Evolutionary conservation across 2,329 filamentous ascomycete genomes (phyloP).

Genomic region (Epichloe bromicola): DNA sequence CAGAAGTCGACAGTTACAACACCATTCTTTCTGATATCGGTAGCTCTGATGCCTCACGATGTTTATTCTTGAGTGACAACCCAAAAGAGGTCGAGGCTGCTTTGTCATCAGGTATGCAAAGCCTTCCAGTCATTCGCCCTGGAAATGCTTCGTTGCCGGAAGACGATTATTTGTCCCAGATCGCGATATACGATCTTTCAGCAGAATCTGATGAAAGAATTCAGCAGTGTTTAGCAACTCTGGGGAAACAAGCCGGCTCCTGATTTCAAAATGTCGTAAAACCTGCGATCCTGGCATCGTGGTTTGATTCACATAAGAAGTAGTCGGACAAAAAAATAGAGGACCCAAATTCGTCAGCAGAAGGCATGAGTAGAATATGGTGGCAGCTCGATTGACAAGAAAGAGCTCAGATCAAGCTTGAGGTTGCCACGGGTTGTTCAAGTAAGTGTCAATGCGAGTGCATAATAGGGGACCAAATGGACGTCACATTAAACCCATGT

Average conservation of each 20-base stretch:
- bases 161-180: slow-evolving; percentile 26
- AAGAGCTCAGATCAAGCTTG: background rate
- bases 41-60: slow-evolving; percentile 34
- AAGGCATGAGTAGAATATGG: no score
- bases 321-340: background rate
- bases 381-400: no score
- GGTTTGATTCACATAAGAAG: background rate
- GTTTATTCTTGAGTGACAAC: slow-evolving; percentile 76
- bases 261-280: background rate
- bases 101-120: slow-evolving; percentile 47
- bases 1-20: slow-evolving; percentile 51
- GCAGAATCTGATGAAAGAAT: slow-evolving; percentile 11
- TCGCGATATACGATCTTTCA: slow-evolving; percentile 24
- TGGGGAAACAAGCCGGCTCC: background rate
- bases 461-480: background rate
- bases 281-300: background rate
- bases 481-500: background rate
- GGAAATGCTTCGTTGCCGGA: slow-evolving; percentile 54
- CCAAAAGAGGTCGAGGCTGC: slow-evolving; percentile 55
- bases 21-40: slow-evolving; percentile 40
- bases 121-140: slow-evolving; percentile 49
- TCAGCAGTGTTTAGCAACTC: slow-evolving; percentile 3
- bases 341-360: no score
- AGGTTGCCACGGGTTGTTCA: background rate
- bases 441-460: background rate